phyloP scores from a whole-genome alignment of 768 basidiomycete species.

The Auriscalpium orientale region DNA sequence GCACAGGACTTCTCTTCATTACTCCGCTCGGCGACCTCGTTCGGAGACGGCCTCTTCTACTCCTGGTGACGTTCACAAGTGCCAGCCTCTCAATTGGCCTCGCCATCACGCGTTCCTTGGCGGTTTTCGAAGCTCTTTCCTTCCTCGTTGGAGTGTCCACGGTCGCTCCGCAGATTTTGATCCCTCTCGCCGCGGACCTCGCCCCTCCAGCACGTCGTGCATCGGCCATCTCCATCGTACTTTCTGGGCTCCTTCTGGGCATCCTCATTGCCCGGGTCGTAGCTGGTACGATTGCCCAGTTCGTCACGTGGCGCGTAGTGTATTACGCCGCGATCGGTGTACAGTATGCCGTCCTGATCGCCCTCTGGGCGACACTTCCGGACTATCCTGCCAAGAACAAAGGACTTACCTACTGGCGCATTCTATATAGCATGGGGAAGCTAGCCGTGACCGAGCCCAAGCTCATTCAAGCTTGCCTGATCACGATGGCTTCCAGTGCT shows the following conservation, averaged over 20 bases:
- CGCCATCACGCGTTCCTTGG: slow-evolving; percentile 49
- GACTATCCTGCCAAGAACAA: slow-evolving; percentile 11
- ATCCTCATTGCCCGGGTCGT: slow-evolving; percentile 65
- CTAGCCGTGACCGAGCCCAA: slow-evolving; percentile 72
- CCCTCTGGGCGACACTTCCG: slow-evolving; percentile 8
- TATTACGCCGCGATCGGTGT: slow-evolving; percentile 36
- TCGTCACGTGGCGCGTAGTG: slow-evolving; percentile 31
- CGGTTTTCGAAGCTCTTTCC: slow-evolving; percentile 56
- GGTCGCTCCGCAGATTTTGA: slow-evolving; percentile 70
- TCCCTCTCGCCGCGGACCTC: slow-evolving; percentile 75
- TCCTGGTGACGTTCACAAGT: slow-evolving; percentile 39
- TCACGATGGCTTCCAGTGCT: slow-evolving; percentile 53
- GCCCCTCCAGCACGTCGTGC: slow-evolving; percentile 69
- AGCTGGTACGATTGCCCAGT: slow-evolving; percentile 34
- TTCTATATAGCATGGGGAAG: slow-evolving; percentile 71
- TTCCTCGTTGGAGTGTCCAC: slow-evolving; percentile 66
- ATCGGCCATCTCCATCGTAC: slow-evolving; percentile 66
- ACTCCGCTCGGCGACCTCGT: slow-evolving; percentile 81
- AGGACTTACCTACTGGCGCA: slow-evolving; percentile 28
- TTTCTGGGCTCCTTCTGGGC: slow-evolving; percentile 59
- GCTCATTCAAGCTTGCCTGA: slow-evolving; percentile 58
- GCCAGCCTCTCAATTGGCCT: slow-evolving; percentile 64
- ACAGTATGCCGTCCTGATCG: slow-evolving; percentile 1
- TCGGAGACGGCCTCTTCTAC: slow-evolving; percentile 62
- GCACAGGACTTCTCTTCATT: slow-evolving; percentile 49